Base-by-base conservation (phyloP, 352 stramenopile genomes). In the Blastocystis sp. region DNA sequence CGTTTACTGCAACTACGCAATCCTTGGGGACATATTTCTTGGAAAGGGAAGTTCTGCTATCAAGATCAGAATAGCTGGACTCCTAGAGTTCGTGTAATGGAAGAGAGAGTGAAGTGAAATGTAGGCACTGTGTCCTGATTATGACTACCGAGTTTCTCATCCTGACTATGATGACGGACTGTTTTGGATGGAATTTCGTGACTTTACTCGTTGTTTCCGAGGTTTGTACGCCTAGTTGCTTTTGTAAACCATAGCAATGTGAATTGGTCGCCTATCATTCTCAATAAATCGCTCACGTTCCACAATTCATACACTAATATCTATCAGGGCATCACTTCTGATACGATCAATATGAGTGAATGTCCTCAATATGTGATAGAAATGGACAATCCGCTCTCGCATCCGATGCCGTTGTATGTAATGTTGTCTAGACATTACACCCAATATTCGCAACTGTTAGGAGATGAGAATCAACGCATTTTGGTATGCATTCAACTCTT, bases 141-240 rank as follows among this genome's bases (percentile, higher is more conserved):
- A 66, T 45, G 9, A 45, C 15, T 55, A 43, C 1, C 43, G 73
- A 8, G 43, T 68, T 1, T 13, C 8, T 18, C 29, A 50, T 4
- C 50, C 50, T 34, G 15, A 26, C 11, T 80, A 26, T 69, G 95
- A 98, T 87, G 94, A 98, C 88, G 96, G 96, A 1, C 92, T 98
- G 11, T 98, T 98, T 90, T 98, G 95, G 94, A 98, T 98, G 76
- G 93, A 96, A 80, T 96, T 96, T 89, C 93, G 95, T 5, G 96
- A 96, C 43, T 92, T 98, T 5, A 93, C 97, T 54, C 63, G 92
- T 15, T 96, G 97, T 73, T 98, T 97, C 77, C 92, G 95, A 39
- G 96, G 94, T 62, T 91, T 98, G 34, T 97, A 20, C 3, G 39
- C 26, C 29, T 15, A 37, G 11, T 8, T 9, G 5, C n/a, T 20